Evolutionary conservation across 108 stramenopile species (phyloP), one percentile per base, ranked within the genome.

Genomic region (Nitzschia putrida): DNA sequence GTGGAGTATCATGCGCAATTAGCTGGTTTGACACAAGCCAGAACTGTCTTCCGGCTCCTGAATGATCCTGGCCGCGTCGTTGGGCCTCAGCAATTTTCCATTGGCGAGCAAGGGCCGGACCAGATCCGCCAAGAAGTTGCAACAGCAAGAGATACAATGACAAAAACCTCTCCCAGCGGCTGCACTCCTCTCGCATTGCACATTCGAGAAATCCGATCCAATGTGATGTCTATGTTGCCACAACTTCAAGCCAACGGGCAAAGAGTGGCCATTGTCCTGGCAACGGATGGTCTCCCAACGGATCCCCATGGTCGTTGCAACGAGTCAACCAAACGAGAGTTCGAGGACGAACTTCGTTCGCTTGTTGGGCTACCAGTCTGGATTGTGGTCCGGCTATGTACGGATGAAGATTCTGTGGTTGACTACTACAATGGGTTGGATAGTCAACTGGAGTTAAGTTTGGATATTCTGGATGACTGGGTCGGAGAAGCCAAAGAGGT

Each of bases 401-500:
- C 91, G 3, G 91, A 94, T 67, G 88, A 93, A 51, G 91, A 91
- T 20, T 45, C 67, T 13, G 88, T 97, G 23, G 87, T 89, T 0
- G 45, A 87, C 4, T 97, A 88, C 73, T 97, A 89, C 74, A 92
- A 94, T 71, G 65, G 81, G 45, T 64, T 97, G 12, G 95, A 96
- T 74, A 67, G 61, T 25, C 80, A 92, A 56, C 68, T 93, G 52
- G 93, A 93, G 76, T 53, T 94, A 25, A 81, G 79, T 42, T 45
- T 95, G 66, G 96, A 97, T 51, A 91, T 96, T 2, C 57, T 95
- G 47, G 96, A 97, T 61, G 96, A 95, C 68, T 85, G 91, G 51
- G 29, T 69, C 2, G 87, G 80, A 18, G 94, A 97, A 76, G 91
- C 89, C 9, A 50, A 77, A 8, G 95, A 94, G 74, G 91, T 97